A percentile compares a stretch with the other conserved stretches of the same genome.
These are phyloP conservation scores for Gracilaria gracilis DNA, from an alignment of 23 red algal genomes.

Conservation along the genomic window DNA sequence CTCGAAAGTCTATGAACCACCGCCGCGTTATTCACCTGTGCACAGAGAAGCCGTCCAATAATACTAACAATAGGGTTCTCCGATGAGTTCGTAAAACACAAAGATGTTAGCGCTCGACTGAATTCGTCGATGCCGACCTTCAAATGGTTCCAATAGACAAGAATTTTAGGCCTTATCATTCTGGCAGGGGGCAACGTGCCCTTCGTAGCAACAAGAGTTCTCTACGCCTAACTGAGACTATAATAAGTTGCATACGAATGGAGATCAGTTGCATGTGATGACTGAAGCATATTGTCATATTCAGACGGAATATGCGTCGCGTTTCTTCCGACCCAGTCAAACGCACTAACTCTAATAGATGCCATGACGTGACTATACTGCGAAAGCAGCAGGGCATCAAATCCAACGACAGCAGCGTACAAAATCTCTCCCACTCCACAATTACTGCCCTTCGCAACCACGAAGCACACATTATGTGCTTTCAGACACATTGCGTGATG, in stretches of 20 bases:
- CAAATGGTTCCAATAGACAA: neutral
- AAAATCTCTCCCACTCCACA: constrained; percentile 13
- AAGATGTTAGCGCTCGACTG: neutral
- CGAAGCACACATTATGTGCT: neutral
- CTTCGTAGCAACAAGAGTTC: neutral
- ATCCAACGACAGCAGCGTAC: neutral
- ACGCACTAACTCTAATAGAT: neutral
- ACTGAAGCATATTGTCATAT: constrained; percentile 6
- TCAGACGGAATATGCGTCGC: neutral
- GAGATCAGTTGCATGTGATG: constrained; percentile 15
- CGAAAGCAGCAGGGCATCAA: neutral
- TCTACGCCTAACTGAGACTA: neutral
- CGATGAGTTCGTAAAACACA: neutral
- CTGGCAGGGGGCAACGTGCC: neutral
- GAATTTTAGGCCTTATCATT: neutral
- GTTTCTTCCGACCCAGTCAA: constrained; percentile 1
- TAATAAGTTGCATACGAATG: constrained; percentile 17
- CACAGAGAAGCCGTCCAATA: constrained; percentile 1
- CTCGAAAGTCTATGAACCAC: constrained; percentile 1
- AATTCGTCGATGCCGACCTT: neutral
- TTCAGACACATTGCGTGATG: constrained; percentile 23
- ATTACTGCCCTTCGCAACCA: neutral
- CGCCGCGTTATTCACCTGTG: constrained; percentile 18
- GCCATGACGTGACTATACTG: neutral
- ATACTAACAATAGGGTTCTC: constrained; percentile 16